A percentile compares a stretch with the other conserved stretches of the same genome.
These are phyloP conservation scores for Ophiostoma piceae DNA, from an alignment of 2,329 filamentous ascomycete genomes.

Conservation along the genomic window DNA sequence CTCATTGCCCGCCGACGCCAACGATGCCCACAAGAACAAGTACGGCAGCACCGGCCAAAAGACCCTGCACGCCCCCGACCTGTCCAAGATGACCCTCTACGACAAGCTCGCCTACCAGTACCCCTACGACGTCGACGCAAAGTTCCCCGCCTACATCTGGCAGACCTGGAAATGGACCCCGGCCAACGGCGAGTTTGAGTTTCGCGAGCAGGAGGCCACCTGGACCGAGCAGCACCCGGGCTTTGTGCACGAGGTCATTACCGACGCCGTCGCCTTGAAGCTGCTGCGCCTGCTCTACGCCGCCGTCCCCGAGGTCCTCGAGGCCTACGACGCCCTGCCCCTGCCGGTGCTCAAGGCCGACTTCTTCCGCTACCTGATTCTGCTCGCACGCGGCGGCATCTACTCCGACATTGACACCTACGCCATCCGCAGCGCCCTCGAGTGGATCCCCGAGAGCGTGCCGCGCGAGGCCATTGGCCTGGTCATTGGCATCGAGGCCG, in stretches of 20 bases:
- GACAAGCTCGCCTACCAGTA: constrained; percentile 89
- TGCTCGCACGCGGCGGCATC: constrained; percentile 56
- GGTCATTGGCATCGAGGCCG: constrained; percentile 91
- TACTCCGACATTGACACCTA: constrained; percentile 92
- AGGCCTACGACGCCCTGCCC: constrained; percentile 69
- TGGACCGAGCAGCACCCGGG: constrained; percentile 84
- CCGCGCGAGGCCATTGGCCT: constrained; percentile 74
- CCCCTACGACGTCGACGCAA: constrained; percentile 80
- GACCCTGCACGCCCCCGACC: constrained; percentile 59
- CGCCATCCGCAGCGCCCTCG: constrained; percentile 72
- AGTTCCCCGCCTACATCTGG: constrained; percentile 98
- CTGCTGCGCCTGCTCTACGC: constrained; percentile 83
- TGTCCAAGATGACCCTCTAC: constrained; percentile 64
- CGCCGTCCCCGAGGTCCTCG: constrained; percentile 69
- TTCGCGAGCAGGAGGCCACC: constrained; percentile 78
- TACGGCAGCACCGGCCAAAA: constrained; percentile 43
- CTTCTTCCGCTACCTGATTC: constrained; percentile 70
- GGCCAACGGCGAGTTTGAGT: constrained; percentile 68
- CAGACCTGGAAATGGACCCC: constrained; percentile 96
- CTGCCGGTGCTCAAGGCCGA: constrained; percentile 72
- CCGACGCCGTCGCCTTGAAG: constrained; percentile 78
- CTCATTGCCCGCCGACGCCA: neutral
- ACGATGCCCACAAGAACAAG: constrained; percentile 27
- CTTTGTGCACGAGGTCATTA: constrained; percentile 95
- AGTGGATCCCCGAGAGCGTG: constrained; percentile 80